Evolutionary conservation across 495 filamentous ascomycete genomes (phyloP).

Genomic region (Daldinia decipiens): DNA sequence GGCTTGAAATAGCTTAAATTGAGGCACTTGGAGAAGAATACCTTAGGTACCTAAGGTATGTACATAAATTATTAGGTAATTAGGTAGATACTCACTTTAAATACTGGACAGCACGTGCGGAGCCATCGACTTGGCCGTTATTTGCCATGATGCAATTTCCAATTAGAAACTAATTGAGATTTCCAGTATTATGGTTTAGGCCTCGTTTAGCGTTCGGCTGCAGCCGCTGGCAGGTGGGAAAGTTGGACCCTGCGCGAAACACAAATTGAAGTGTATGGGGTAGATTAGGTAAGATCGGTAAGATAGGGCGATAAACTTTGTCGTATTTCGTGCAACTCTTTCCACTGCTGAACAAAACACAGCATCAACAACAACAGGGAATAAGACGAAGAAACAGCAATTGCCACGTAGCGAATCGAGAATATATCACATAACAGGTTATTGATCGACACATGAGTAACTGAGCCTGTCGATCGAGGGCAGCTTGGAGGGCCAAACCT

Average conservation of each 20-base stretch:
- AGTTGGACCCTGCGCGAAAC: constrained; percentile 20
- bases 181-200: constrained; percentile 37
- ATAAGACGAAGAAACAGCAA: constrained; percentile 6
- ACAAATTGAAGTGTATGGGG: constrained; percentile 18
- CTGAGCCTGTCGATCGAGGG: constrained; percentile 28
- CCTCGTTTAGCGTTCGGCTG: constrained; percentile 40
- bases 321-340: constrained; percentile 18
- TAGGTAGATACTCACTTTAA: constrained; percentile 47
- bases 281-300: background rate
- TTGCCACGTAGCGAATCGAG: background rate
- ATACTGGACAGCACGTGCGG: constrained; percentile 42
- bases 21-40: background rate
- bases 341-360: background rate
- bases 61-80: background rate
- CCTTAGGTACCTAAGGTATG: background rate
- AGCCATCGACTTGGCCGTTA: constrained; percentile 37
- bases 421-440: constrained; percentile 5
- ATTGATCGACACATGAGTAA: constrained; percentile 20
- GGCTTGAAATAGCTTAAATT: background rate
- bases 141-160: constrained; percentile 32
- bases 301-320: background rate
- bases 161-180: constrained; percentile 28
- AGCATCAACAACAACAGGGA: constrained; percentile 24
- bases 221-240: constrained; percentile 31
- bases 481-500: constrained; percentile 20